Conservation (phyloP, 225 moss, liverwort and hornwort species). For the Lunularia cruciata region DNA sequence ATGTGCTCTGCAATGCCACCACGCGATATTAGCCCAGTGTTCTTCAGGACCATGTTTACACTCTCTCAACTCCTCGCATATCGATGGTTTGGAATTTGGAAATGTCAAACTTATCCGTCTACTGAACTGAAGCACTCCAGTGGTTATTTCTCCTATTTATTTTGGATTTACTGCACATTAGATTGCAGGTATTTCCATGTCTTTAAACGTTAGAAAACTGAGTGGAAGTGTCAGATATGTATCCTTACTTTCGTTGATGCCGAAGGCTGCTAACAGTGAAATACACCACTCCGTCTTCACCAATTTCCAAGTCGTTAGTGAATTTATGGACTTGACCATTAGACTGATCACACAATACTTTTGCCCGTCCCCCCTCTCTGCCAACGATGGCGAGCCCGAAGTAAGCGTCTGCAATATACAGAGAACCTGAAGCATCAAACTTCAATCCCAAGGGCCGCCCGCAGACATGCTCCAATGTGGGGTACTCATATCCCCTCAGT, state of each 20-base stretch:
- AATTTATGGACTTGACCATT: constrained; percentile 31
- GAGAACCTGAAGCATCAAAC: constrained; percentile 34
- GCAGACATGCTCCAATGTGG: constrained; percentile 24
- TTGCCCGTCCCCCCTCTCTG: constrained; percentile 34
- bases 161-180: neutral
- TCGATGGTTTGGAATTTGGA: too few relatives aligned
- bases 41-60: too few relatives aligned
- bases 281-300: constrained; percentile 32
- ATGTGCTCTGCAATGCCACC: constrained; percentile 45
- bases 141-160: too few relatives aligned
- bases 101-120: too few relatives aligned
- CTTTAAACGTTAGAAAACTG: too few relatives aligned
- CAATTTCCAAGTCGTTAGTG: constrained; percentile 44
- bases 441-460: constrained; percentile 45
- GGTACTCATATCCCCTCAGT: neutral
- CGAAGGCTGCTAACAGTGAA: constrained; percentile 43
- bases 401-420: constrained; percentile 44
- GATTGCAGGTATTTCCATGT: neutral
- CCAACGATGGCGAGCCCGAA: constrained; percentile 41
- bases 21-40: too few relatives aligned
- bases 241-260: constrained; percentile 30
- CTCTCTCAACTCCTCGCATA: too few relatives aligned
- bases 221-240: neutral
- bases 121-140: too few relatives aligned
- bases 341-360: constrained; percentile 25